Percentiles rank a stretch among this genome's conserved stretches.
Evolutionary conservation across 129 eudicot species (phyloP).

Genomic region (Centrapalus pauciflorus): DNA sequence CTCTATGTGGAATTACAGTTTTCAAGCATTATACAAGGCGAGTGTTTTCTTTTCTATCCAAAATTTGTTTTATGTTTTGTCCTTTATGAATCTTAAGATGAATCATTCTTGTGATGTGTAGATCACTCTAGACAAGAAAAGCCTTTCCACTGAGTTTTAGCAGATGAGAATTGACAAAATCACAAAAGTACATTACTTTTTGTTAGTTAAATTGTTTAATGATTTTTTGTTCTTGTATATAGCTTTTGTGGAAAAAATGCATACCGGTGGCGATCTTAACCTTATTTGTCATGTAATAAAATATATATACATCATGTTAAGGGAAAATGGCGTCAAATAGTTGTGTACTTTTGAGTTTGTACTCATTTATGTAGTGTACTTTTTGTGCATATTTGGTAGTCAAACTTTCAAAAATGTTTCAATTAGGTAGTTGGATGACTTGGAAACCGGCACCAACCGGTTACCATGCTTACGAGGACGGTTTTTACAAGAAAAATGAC

Average conservation of each 20-base stretch:
- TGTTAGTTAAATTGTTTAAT: neutral
- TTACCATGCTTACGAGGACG: too few relatives aligned
- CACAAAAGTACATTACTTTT: conserved; percentile 31
- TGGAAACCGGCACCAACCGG: too few relatives aligned
- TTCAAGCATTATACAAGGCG: conserved; percentile 88
- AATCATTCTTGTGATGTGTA: conserved; percentile 37
- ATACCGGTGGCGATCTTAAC: conserved; percentile 93
- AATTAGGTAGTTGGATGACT: too few relatives aligned
- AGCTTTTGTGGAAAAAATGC: conserved; percentile 99
- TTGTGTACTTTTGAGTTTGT: too few relatives aligned
- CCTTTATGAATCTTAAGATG: neutral
- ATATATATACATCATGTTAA: too few relatives aligned
- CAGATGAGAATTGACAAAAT: conserved; percentile 18
- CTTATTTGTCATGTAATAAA: conserved; percentile 99
- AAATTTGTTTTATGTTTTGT: neutral
- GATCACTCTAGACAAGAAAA: conserved; percentile 62
- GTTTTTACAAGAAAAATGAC: too few relatives aligned
- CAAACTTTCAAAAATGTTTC: too few relatives aligned
- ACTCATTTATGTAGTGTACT: too few relatives aligned
- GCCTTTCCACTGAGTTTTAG: conserved; percentile 79
- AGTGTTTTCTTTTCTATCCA: neutral
- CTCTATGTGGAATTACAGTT: conserved; percentile 95
- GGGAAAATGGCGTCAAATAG: too few relatives aligned
- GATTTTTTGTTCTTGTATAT: conserved; percentile 5
- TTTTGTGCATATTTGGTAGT: too few relatives aligned